A percentile compares a stretch with the other conserved stretches of the same genome.
Conservation (phyloP, 768 basidiomycete genomes). For the Lactifluus echinatus region DNA sequence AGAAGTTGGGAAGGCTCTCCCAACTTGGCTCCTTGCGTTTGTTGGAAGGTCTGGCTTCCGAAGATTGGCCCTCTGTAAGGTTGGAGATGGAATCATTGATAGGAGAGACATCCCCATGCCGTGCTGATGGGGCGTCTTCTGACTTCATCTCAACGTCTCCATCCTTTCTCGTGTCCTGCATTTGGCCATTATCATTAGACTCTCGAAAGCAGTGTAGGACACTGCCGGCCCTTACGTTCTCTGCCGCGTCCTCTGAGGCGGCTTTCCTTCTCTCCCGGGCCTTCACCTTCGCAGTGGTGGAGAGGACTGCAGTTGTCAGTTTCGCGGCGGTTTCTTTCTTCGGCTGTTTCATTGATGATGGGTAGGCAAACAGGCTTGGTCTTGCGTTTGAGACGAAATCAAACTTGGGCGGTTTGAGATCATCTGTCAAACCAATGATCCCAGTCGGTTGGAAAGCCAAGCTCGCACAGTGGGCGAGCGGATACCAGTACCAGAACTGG, state of each 20-base stretch:
- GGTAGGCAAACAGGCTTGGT: slow-evolving; percentile 91
- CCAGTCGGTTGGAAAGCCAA: slow-evolving; percentile 94
- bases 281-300: slow-evolving; percentile 95
- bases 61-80: slow-evolving; percentile 36
- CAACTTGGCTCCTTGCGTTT: slow-evolving; percentile 70
- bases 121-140: slow-evolving; percentile 39
- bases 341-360: slow-evolving; percentile 73
- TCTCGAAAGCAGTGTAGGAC: not conserved
- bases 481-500: slow-evolving; percentile 99
- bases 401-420: slow-evolving; percentile 88
- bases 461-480: slow-evolving; percentile 86
- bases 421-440: slow-evolving; percentile 82
- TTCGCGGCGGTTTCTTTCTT: slow-evolving; percentile 90
- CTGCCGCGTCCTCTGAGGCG: slow-evolving; percentile 74
- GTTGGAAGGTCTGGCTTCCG: slow-evolving; percentile 33
- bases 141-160: slow-evolving; percentile 74
- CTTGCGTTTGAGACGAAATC: slow-evolving; percentile 85
- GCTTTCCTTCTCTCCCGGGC: slow-evolving; percentile 92
- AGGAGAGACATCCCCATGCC: slow-evolving; percentile 49
- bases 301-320: slow-evolving; percentile 89
- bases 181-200: slow-evolving; percentile 49
- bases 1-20: slow-evolving; percentile 78
- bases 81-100: slow-evolving; percentile 46
- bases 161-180: slow-evolving; percentile 45
- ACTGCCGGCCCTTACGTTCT: slow-evolving; percentile 49